Base-by-base conservation (phyloP, 306 rosid species). In the Casuarina cunninghamiana region DNA sequence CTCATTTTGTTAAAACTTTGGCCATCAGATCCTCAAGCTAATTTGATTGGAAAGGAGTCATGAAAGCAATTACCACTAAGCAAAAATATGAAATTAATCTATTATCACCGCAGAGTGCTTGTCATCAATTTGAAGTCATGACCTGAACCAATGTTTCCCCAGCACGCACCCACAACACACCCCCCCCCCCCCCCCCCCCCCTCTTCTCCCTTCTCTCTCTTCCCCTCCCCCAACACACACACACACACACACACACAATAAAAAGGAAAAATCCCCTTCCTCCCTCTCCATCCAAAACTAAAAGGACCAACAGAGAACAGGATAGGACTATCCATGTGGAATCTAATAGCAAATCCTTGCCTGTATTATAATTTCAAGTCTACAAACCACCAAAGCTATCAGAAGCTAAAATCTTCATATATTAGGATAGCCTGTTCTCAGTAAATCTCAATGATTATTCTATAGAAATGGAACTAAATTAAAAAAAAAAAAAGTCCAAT, bases 1-100 rank as follows among this genome's bases (percentile, higher is more conserved):
- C 69, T 63, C 69, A 17, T 67, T 67, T 67, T 67, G 65, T 58
- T 58, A 15, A 15, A 63, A 63, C 19, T 39, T 42, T 42, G 50
- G 71, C 51, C 71, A 67, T 41, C 7, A 15, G 51, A 42, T 42
- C 37, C 50, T 66, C 32, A 17, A 17, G 32, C 71, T 42, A 67
- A 16, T 41, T 15, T 67, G 48, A 2, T 8, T n/a, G 71, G 71
- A 67, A 50, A 67, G 5, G 41, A 63, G 7, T 41, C 21, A 42
- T 67, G 71, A 12, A 67, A 67, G 16, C 19, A 41, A 67, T 67
- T n/a, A 66, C 8, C 49, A 39, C 46, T 66, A 13, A 39, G 6
- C 3, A 6, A 16, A 66, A 63, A 10, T 6, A 39, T 66, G 6
- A 66, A 60, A 38, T 37, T 13, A 42, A 42, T 42, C 19, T 41